Evolutionary conservation across 345 rosid species (phyloP).

Genomic region (Melaleuca quinquenervia): DNA sequence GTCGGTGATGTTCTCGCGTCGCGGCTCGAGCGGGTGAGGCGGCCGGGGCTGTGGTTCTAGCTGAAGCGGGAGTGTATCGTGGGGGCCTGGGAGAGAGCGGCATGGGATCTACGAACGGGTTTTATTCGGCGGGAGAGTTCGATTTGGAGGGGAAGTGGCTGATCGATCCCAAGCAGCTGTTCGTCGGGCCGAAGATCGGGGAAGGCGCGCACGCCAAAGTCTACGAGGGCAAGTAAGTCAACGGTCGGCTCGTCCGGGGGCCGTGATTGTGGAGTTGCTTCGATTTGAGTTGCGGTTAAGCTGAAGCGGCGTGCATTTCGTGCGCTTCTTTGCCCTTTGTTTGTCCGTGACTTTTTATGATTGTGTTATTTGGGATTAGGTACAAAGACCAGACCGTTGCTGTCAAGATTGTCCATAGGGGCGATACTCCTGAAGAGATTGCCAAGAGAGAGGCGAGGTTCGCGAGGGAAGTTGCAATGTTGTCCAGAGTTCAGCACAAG

Average conservation of each 20-base stretch:
- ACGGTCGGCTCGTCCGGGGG: background rate
- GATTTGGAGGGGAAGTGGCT: constrained; percentile 80
- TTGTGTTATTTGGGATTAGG: constrained; percentile 18
- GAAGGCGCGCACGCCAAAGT: constrained; percentile 99
- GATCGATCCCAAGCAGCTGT: constrained; percentile 80
- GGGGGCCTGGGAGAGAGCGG: background rate
- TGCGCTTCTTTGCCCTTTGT: background rate
- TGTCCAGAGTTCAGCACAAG: constrained; percentile 84
- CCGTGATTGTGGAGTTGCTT: background rate
- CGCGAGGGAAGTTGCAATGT: constrained; percentile 83
- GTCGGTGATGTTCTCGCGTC: background rate
- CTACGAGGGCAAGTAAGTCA: constrained; percentile 93
- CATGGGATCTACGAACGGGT: constrained; percentile 82
- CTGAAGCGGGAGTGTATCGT: background rate
- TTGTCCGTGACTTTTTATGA: background rate
- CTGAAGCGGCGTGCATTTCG: background rate
- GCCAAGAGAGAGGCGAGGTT: constrained; percentile 69
- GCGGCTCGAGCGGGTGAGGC: background rate
- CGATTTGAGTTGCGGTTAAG: background rate
- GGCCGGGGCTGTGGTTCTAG: background rate
- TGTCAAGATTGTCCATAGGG: constrained; percentile 65
- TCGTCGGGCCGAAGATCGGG: constrained; percentile 96
- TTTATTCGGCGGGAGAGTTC: constrained; percentile 44
- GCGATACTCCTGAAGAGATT: constrained; percentile 77
- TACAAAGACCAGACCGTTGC: constrained; percentile 84